A percentile compares a stretch with the other conserved stretches of the same genome.
phyloP scores from a whole-genome alignment of 805 yeast genomes.

The Tetrapisispora phaffii region DNA sequence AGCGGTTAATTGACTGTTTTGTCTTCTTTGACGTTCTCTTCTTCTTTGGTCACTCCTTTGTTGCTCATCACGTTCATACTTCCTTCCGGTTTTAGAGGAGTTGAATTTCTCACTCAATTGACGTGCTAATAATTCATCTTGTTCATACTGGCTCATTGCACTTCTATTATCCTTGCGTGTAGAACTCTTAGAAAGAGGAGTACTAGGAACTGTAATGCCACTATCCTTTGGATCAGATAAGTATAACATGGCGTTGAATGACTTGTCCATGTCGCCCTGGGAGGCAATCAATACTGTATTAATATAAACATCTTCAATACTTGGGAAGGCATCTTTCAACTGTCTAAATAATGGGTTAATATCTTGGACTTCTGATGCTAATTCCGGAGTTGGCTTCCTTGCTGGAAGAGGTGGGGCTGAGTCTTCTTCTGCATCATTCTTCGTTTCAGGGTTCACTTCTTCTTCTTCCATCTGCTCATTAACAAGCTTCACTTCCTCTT shows the following conservation, averaged over 20 bases:
- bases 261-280: slow-evolving; percentile 68
- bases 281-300: slow-evolving; percentile 81
- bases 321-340: slow-evolving; percentile 80
- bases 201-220: slow-evolving; percentile 41
- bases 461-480: not conserved
- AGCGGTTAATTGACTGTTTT: slow-evolving; percentile 7
- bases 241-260: slow-evolving; percentile 78
- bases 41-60: slow-evolving; percentile 23
- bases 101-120: slow-evolving; percentile 60
- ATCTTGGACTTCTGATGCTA: slow-evolving; percentile 5
- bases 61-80: slow-evolving; percentile 12
- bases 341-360: slow-evolving; percentile 34
- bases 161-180: slow-evolving; percentile 1
- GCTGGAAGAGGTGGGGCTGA: slow-evolving; percentile 21
- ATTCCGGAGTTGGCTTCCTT: slow-evolving; percentile 11
- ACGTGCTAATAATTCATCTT: slow-evolving; percentile 79
- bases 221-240: slow-evolving; percentile 57
- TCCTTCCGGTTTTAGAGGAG: slow-evolving; percentile 10
- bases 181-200: slow-evolving; percentile 11
- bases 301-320: slow-evolving; percentile 56
- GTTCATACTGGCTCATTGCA: slow-evolving; percentile 36
- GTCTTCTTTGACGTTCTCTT: slow-evolving; percentile 19
- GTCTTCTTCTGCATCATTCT: slow-evolving; percentile 4
- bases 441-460: slow-evolving; percentile 4
- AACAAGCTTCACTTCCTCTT: not conserved